Conservation (phyloP, 2,329 filamentous ascomycete species). For the Beauveria bassiana region DNA sequence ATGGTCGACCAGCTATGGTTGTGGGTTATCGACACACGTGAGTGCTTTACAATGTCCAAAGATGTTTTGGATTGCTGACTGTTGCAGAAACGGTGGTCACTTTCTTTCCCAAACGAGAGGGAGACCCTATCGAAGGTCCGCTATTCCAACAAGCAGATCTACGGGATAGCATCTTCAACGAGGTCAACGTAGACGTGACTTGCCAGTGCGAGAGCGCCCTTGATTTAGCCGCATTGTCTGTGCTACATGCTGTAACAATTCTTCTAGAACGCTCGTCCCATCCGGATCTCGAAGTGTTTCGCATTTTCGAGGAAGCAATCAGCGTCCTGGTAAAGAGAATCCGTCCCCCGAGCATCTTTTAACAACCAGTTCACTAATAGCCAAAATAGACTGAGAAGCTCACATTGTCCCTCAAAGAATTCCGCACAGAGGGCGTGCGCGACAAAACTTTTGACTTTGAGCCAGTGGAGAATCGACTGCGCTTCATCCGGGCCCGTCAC, state of each 20-base stretch:
- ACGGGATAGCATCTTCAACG: constrained; percentile 56
- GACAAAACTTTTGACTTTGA: constrained; percentile 34
- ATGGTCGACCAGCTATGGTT: constrained; percentile 63
- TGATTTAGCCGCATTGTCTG: constrained; percentile 55
- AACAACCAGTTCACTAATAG: not conserved
- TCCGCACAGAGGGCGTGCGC: constrained; percentile 50
- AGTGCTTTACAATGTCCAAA: constrained; percentile 15
- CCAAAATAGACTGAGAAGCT: constrained; percentile 49
- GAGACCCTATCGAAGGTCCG: constrained; percentile 45
- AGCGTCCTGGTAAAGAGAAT: constrained; percentile 44
- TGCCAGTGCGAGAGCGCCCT: constrained; percentile 53
- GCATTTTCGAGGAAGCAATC: constrained; percentile 59
- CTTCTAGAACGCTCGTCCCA: constrained; percentile 52
- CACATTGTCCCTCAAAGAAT: constrained; percentile 54
- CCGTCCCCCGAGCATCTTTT: not conserved
- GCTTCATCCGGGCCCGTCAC: constrained; percentile 31
- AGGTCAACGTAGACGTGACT: constrained; percentile 57
- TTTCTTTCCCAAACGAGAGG: constrained; percentile 49
- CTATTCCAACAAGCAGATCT: constrained; percentile 54
- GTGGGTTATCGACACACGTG: constrained; percentile 47
- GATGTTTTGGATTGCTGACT: constrained; percentile 1
- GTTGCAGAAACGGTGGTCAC: constrained; percentile 40
- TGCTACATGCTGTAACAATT: constrained; percentile 54
- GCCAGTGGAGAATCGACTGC: constrained; percentile 32
- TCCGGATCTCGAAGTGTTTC: constrained; percentile 54